phyloP scores from a whole-genome alignment of 768 basidiomycete species.

The Agaricus subrufescens region DNA sequence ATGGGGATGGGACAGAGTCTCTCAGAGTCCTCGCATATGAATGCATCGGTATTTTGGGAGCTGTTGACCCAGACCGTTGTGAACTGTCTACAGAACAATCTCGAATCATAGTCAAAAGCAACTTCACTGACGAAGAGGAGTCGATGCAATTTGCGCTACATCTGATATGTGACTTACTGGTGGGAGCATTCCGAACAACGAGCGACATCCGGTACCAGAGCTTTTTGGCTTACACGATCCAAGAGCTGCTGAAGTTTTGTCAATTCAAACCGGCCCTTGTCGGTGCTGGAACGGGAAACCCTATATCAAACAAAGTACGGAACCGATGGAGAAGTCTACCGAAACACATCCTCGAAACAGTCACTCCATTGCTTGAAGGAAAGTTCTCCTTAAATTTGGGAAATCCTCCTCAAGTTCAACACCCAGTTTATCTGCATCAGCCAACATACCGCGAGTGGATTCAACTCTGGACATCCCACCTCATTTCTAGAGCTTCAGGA shows the following conservation, averaged over 20 bases:
- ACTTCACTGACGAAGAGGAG: conserved; percentile 79
- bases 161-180: conserved; percentile 80
- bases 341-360: conserved; percentile 79
- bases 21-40: conserved; percentile 76
- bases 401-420: conserved; percentile 32
- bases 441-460: conserved; percentile 96
- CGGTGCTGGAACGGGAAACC: conserved; percentile 38
- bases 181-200: conserved; percentile 87
- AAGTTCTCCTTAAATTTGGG: conserved; percentile 53
- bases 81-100: conserved; percentile 56
- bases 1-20: conserved; percentile 68
- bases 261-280: conserved; percentile 79
- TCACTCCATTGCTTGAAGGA: conserved; percentile 77
- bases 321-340: conserved; percentile 77
- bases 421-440: conserved; percentile 76
- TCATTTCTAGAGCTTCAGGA: conserved; percentile 65
- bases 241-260: conserved; percentile 85
- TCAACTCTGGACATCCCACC: conserved; percentile 79
- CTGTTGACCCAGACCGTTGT: conserved; percentile 91
- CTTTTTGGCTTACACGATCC: conserved; percentile 85
- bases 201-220: conserved; percentile 92
- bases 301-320: conserved; percentile 61
- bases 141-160: conserved; percentile 77
- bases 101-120: conserved; percentile 69
- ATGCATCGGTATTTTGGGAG: conserved; percentile 88